Evolutionary conservation across 768 basidiomycete species (phyloP).

Genomic region (Tylopilus rubrobrunneus): DNA sequence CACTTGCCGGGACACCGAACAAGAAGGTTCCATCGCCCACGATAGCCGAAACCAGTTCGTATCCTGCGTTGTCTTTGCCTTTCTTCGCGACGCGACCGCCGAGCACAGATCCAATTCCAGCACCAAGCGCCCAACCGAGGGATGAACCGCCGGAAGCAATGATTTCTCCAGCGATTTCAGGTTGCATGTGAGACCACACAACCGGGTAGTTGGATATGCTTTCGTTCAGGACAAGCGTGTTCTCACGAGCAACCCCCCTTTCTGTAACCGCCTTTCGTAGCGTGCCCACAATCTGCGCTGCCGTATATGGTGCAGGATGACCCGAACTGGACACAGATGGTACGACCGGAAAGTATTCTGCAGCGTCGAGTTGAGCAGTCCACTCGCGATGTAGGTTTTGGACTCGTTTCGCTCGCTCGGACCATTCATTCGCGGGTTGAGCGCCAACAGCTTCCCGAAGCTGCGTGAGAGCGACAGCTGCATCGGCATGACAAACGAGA

Average conservation of each 20-base stretch:
- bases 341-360: slow-evolving; percentile 29
- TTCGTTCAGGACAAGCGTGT: slow-evolving; percentile 57
- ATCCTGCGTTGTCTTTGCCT: slow-evolving; percentile 22
- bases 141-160: slow-evolving; percentile 60
- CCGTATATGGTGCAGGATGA: slow-evolving; percentile 25
- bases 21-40: slow-evolving; percentile 71
- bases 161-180: slow-evolving; percentile 47
- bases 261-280: slow-evolving; percentile 41
- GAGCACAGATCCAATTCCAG: slow-evolving; percentile 54
- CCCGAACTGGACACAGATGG: slow-evolving; percentile 13
- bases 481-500: slow-evolving; percentile 55
- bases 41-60: slow-evolving; percentile 55
- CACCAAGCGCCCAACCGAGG: slow-evolving; percentile 67
- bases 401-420: slow-evolving; percentile 13
- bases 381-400: slow-evolving; percentile 25
- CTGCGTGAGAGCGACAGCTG: slow-evolving; percentile 47
- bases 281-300: slow-evolving; percentile 47
- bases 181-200: slow-evolving; percentile 57
- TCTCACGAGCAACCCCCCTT: slow-evolving; percentile 33
- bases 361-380: slow-evolving; percentile 23
- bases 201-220: slow-evolving; percentile 52
- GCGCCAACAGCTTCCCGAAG: slow-evolving; percentile 30
- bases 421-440: slow-evolving; percentile 8
- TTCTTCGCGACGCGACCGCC: slow-evolving; percentile 34
- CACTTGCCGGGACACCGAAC: slow-evolving; percentile 62